Percentiles rank a stretch among this genome's conserved stretches.
These are phyloP conservation scores for Cupressus sempervirens DNA, from an alignment of 75 land plant genomes.

Conservation along the genomic window DNA sequence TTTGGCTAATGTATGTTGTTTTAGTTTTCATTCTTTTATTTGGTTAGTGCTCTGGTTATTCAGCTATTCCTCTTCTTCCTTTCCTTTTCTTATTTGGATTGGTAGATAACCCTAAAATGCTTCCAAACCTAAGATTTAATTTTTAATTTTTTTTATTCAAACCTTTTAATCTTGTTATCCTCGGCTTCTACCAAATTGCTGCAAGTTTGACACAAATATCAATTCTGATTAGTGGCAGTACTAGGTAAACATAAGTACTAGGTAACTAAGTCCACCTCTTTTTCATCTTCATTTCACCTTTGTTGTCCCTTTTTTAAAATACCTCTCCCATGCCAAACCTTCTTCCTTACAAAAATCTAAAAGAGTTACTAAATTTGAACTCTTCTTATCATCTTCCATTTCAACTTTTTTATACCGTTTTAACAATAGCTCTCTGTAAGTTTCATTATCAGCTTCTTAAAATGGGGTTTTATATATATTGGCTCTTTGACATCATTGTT, in stretches of 20 bases:
- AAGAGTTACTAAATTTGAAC: too few relatives aligned
- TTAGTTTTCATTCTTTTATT: background rate
- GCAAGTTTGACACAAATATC: background rate
- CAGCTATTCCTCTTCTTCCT: background rate
- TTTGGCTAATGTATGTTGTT: constrained; percentile 50
- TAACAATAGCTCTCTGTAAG: too few relatives aligned
- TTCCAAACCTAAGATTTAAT: background rate
- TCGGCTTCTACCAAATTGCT: background rate
- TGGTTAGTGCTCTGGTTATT: background rate
- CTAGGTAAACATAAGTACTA: background rate
- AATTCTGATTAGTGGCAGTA: background rate
- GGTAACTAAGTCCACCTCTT: too few relatives aligned
- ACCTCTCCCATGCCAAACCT: too few relatives aligned
- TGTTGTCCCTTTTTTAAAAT: too few relatives aligned
- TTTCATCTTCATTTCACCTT: too few relatives aligned
- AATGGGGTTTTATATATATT: too few relatives aligned
- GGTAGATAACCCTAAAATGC: background rate
- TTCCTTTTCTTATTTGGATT: background rate
- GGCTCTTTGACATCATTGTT: too few relatives aligned
- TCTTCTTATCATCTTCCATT: too few relatives aligned
- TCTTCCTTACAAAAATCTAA: too few relatives aligned
- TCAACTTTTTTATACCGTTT: too few relatives aligned
- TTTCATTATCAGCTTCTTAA: too few relatives aligned
- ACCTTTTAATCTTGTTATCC: background rate
- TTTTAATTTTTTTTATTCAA: background rate